A percentile compares a stretch with the other conserved stretches of the same genome.
These are phyloP conservation scores for Papilionanthe hybrid DNA, from an alignment of 116 monocot species.

Conservation along the genomic window DNA sequence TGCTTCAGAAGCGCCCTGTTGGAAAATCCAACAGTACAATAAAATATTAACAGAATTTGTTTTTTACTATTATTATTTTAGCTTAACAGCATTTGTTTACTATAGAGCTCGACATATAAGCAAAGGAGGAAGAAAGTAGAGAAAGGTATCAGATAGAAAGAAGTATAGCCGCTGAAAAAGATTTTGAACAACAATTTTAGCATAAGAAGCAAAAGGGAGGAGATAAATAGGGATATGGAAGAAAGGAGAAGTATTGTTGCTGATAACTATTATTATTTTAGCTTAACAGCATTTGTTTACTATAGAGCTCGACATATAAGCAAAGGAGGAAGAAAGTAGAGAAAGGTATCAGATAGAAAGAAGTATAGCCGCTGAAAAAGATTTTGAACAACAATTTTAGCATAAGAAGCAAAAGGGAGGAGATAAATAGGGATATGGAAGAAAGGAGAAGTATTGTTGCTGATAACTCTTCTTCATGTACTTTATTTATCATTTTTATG, in stretches of 20 bases:
- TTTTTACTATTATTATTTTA: too few species aligned
- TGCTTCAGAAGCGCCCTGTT: constrained; percentile 16
- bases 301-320: not conserved
- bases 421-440: not conserved
- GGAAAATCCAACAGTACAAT: not conserved
- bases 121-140: not conserved
- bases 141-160: not conserved
- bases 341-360: not conserved
- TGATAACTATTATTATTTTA: too few species aligned
- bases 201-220: not conserved
- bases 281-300: too few species aligned
- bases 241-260: not conserved
- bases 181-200: not conserved
- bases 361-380: not conserved
- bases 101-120: not conserved
- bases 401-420: not conserved
- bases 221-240: not conserved
- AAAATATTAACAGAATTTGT: not conserved
- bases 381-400: not conserved
- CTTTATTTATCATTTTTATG: not conserved
- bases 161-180: not conserved
- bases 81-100: too few species aligned
- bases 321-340: not conserved
- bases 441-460: not conserved
- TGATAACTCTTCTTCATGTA: not conserved